Conservation (phyloP, 1,139 yeast genomes). For the Geotrichum fermentans region DNA sequence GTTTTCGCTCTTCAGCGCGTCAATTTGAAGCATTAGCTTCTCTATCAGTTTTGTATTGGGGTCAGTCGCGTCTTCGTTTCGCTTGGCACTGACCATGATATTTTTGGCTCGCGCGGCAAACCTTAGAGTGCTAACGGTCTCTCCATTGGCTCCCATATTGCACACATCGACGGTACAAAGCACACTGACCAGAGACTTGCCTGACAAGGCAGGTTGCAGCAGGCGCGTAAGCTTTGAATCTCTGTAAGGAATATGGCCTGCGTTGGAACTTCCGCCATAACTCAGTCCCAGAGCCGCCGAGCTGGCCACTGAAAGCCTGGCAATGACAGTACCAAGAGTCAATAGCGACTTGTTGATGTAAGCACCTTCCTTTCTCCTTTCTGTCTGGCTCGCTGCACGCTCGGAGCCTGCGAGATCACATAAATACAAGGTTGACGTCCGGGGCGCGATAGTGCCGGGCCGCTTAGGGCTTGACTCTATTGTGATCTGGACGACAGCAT, state of each 20-base stretch:
- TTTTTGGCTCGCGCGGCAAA: conserved; percentile 94
- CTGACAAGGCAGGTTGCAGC: conserved; percentile 87
- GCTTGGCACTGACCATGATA: conserved; percentile 63
- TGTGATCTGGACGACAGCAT: conserved; percentile 77
- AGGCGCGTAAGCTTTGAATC: conserved; percentile 87
- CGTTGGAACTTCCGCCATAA: conserved; percentile 31
- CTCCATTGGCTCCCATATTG: conserved; percentile 56
- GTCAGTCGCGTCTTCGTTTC: conserved; percentile 37
- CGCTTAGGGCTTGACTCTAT: conserved; percentile 40
- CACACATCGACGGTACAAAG: conserved; percentile 54
- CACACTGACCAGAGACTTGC: conserved; percentile 78
- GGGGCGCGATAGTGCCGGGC: conserved; percentile 39
- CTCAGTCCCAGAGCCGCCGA: conserved; percentile 19
- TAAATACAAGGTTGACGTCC: conserved; percentile 62
- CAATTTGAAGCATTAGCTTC: conserved; percentile 33
- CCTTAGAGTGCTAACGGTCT: conserved; percentile 79
- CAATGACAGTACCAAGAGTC: conserved; percentile 84
- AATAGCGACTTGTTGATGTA: conserved; percentile 84
- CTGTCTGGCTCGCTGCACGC: conserved; percentile 75
- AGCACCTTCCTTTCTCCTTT: conserved; percentile 86
- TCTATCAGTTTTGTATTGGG: conserved; percentile 27
- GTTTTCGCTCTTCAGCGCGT: conserved; percentile 40
- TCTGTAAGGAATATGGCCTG: conserved; percentile 75
- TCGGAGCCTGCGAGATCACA: conserved; percentile 98
- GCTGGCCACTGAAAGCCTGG: conserved; percentile 47